Percentiles rank a stretch among this genome's conserved stretches.
These are phyloP conservation scores for Phytophthora capsici DNA, from an alignment of 352 stramenopile species.

Conservation along the genomic window DNA sequence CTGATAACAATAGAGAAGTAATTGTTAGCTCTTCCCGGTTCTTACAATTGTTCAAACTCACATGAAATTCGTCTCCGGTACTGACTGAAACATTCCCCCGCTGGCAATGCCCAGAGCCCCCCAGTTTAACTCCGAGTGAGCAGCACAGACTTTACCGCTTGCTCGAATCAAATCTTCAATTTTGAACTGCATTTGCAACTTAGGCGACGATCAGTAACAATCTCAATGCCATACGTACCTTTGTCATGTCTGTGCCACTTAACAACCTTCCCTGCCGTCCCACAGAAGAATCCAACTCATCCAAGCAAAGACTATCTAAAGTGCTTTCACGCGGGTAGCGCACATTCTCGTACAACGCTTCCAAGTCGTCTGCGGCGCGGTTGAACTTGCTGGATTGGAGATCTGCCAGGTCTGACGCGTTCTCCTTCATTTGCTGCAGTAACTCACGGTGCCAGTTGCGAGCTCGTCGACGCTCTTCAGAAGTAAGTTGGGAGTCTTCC, in stretches of 20 bases:
- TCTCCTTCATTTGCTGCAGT: conserved; percentile 13
- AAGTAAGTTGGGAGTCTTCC: conserved; percentile 2
- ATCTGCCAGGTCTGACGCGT: conserved; percentile 2
- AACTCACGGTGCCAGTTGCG: conserved; percentile 9
- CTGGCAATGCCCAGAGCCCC: not conserved
- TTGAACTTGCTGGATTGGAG: conserved; percentile 20
- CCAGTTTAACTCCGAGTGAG: conserved; percentile 13
- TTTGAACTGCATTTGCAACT: conserved; percentile 1
- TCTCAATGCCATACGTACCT: not conserved
- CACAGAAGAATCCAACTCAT: conserved; percentile 11
- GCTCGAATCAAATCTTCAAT: conserved; percentile 6
- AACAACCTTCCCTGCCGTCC: conserved; percentile 5
- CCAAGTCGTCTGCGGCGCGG: conserved; percentile 2
- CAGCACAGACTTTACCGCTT: not conserved
- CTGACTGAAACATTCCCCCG: conserved; percentile 8
- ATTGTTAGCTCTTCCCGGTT: not conserved
- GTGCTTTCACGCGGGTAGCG: conserved; percentile 11
- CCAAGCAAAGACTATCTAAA: conserved; percentile 18
- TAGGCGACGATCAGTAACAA: not conserved
- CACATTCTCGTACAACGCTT: conserved; percentile 10
- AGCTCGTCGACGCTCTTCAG: conserved; percentile 17
- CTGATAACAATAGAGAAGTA: not conserved
- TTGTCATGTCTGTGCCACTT: conserved; percentile 16
- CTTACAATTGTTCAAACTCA: conserved; percentile 1
- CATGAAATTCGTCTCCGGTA: conserved; percentile 15